Evolutionary conservation across 805 yeast species (phyloP).

Genomic region (Candida nonsorbophila): DNA sequence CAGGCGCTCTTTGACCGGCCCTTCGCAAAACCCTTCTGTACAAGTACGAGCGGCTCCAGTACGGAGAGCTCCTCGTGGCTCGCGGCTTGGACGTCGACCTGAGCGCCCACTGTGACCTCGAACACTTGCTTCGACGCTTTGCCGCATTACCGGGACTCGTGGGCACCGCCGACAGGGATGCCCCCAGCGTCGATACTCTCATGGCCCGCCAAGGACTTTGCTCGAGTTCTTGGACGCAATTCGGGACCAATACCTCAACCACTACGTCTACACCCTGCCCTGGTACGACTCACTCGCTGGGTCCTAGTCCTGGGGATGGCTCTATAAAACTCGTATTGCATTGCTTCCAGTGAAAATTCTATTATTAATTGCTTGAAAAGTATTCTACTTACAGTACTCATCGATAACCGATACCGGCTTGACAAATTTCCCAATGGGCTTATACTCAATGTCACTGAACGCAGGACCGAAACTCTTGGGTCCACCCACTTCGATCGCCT

Average conservation of each 20-base stretch:
- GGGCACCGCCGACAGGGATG: slow-evolving; percentile 74
- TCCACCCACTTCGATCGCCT: slow-evolving; percentile 37
- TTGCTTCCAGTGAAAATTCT: no score
- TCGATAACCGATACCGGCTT: slow-evolving; percentile 35
- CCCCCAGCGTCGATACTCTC: slow-evolving; percentile 58
- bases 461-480: slow-evolving; percentile 28
- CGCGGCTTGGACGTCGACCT: slow-evolving; percentile 10
- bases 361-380: no score
- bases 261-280: slow-evolving; percentile 34
- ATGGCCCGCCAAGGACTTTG: slow-evolving; percentile 51
- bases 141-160: slow-evolving; percentile 81
- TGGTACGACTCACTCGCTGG: slow-evolving; percentile 34
- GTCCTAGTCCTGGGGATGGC: no score
- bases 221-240: slow-evolving; percentile 47
- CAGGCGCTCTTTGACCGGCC: no score
- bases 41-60: slow-evolving; percentile 75
- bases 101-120: slow-evolving; percentile 37
- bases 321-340: no score
- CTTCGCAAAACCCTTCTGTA: no score
- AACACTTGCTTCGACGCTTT: slow-evolving; percentile 74
- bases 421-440: slow-evolving; percentile 29
- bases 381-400: slow-evolving; percentile 24
- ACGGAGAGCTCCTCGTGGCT: slow-evolving; percentile 46
- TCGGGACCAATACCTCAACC: slow-evolving; percentile 24
- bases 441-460: slow-evolving; percentile 29